Percentiles rank a stretch among this genome's conserved stretches.
Conservation (phyloP, 495 filamentous ascomycete species). For the Delitschia confertaspora region DNA sequence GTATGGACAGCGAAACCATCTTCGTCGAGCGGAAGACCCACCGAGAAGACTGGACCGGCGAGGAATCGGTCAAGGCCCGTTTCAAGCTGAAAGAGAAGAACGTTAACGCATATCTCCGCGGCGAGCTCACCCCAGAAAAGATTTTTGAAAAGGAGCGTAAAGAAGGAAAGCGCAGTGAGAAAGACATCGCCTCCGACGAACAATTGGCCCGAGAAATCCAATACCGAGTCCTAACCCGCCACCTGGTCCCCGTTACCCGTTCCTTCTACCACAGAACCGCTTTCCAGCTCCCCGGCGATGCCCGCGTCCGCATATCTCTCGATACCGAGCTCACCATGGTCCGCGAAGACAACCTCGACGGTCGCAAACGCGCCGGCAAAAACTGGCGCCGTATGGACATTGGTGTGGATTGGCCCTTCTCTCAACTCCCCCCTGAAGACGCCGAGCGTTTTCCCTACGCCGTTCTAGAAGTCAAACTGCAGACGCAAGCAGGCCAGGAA, state of each 20-base stretch:
- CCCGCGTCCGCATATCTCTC: slow-evolving; percentile 89
- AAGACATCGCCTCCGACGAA: slow-evolving; percentile 83
- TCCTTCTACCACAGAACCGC: slow-evolving; percentile 97
- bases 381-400: slow-evolving; percentile 99
- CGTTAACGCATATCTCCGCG: slow-evolving; percentile 78
- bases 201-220: slow-evolving; percentile 86
- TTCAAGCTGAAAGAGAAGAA: slow-evolving; percentile 95
- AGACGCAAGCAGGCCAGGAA: slow-evolving; percentile 94
- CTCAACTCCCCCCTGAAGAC: slow-evolving; percentile 75
- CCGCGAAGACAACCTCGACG: slow-evolving; percentile 91
- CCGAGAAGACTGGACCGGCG: slow-evolving; percentile 97
- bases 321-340: slow-evolving; percentile 93
- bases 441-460: slow-evolving; percentile 92
- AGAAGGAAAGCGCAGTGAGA: slow-evolving; percentile 80
- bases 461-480: slow-evolving; percentile 92
- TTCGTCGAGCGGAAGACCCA: slow-evolving; percentile 98
- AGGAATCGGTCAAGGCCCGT: slow-evolving; percentile 96
- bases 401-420: slow-evolving; percentile 91
- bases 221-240: slow-evolving; percentile 77
- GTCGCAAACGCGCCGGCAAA: slow-evolving; percentile 60
- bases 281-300: slow-evolving; percentile 94
- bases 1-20: slow-evolving; percentile 86
- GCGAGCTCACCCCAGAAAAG: slow-evolving; percentile 67
- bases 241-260: slow-evolving; percentile 74
- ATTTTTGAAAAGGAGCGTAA: slow-evolving; percentile 92